phyloP scores from a whole-genome alignment of 176 grass and related monocot genomes.

The Oryza glaberrima region DNA sequence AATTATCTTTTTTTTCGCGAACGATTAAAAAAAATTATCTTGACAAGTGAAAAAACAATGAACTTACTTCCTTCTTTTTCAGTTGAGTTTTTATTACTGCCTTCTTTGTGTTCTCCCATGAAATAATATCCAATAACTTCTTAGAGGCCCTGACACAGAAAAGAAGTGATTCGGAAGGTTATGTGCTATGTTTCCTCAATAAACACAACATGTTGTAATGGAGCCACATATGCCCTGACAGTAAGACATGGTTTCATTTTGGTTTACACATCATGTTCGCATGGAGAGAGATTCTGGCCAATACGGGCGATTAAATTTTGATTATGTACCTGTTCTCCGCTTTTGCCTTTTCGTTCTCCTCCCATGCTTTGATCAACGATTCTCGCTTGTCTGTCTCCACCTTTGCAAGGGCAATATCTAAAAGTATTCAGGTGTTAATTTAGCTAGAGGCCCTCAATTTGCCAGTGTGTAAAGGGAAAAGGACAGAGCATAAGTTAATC shows the following conservation, averaged over 20 bases:
- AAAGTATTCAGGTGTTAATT: conserved; percentile 19
- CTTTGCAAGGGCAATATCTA: conserved; percentile 70
- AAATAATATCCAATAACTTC: conserved; percentile 70
- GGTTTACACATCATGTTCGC: background rate
- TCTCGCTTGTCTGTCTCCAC: conserved; percentile 67
- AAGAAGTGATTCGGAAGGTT: background rate
- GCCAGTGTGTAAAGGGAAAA: background rate
- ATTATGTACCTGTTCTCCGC: conserved; percentile 77
- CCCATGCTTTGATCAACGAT: conserved; percentile 91
- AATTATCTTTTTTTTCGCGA: background rate
- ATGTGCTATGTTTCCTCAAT: conserved; percentile 18
- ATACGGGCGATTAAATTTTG: background rate
- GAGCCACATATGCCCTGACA: background rate
- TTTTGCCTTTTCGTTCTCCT: conserved; percentile 77
- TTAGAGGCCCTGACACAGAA: conserved; percentile 55
- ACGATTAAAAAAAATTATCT: background rate
- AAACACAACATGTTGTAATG: background rate
- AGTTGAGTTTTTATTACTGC: conserved; percentile 68
- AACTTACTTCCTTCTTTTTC: conserved; percentile 75
- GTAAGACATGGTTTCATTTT: background rate
- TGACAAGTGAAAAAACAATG: background rate
- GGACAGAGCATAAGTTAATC: background rate
- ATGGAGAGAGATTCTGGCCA: background rate
- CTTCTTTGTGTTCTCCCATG: conserved; percentile 87
- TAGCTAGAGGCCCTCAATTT: background rate